Conservation (phyloP, 1,139 yeast species). For the Meyerozyma sp. region DNA sequence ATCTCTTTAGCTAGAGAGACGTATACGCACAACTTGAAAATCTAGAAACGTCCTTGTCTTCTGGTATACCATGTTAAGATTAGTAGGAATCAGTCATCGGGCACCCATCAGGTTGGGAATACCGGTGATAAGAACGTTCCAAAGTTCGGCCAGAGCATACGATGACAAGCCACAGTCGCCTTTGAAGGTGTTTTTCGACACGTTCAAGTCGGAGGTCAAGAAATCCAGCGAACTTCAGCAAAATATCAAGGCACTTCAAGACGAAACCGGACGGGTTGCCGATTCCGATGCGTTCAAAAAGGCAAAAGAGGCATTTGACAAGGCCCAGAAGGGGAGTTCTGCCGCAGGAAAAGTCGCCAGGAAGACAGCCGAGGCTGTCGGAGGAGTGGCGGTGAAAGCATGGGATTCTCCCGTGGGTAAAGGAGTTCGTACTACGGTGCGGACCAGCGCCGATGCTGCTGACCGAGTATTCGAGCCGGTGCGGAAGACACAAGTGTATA, state of each 20-base stretch:
- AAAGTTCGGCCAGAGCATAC: not conserved
- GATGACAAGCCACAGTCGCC: constrained; percentile 58
- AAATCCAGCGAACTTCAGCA: constrained; percentile 87
- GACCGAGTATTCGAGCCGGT: constrained; percentile 93
- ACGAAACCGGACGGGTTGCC: constrained; percentile 92
- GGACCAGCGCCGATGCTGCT: constrained; percentile 72
- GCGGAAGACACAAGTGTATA: constrained; percentile 82
- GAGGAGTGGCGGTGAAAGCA: constrained; percentile 82
- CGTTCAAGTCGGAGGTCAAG: constrained; percentile 86
- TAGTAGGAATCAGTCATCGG: not conserved
- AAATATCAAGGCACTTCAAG: constrained; percentile 90
- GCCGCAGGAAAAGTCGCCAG: constrained; percentile 81
- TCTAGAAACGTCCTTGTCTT: no score
- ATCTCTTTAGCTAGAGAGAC: not conserved
- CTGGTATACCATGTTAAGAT: not conserved
- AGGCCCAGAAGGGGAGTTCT: constrained; percentile 74
- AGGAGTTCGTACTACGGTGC: constrained; percentile 78
- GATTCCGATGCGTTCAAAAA: constrained; percentile 91
- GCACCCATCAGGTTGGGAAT: not conserved
- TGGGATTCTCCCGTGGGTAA: constrained; percentile 97
- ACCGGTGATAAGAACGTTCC: not conserved
- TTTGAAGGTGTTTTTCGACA: constrained; percentile 85
- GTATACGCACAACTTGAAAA: not conserved
- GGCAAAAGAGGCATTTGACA: constrained; percentile 89
- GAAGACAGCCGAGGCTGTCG: constrained; percentile 93